Percentiles rank a stretch among this genome's conserved stretches.
Conservation (phyloP, 306 rosid genomes). For the Cucumis melo region DNA sequence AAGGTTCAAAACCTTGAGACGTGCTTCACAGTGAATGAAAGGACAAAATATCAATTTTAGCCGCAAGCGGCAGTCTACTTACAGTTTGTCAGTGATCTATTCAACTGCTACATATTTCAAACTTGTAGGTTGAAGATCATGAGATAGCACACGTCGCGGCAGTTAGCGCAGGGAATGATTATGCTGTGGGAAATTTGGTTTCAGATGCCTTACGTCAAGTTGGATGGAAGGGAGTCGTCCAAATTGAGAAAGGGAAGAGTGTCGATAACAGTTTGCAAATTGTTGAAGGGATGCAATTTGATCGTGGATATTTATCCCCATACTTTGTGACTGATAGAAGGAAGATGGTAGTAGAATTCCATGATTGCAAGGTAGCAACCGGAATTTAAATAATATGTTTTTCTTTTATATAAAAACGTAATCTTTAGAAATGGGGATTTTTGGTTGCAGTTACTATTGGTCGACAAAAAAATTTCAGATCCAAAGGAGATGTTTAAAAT, state of each 20-base stretch:
- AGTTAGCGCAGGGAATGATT: constrained; percentile 85
- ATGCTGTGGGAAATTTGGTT: constrained; percentile 65
- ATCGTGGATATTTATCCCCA: constrained; percentile 73
- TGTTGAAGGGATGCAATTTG: constrained; percentile 94
- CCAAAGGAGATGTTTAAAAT: constrained; percentile 69
- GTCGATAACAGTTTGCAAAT: constrained; percentile 51
- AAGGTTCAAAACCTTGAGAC: neutral
- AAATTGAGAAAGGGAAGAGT: constrained; percentile 59
- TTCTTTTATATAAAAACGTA: constrained; percentile 16
- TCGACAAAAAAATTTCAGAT: constrained; percentile 55
- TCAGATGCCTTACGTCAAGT: constrained; percentile 65
- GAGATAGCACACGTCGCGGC: constrained; percentile 81
- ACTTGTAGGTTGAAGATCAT: constrained; percentile 57
- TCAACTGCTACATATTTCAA: constrained; percentile 17
- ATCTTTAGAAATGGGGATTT: constrained; percentile 17
- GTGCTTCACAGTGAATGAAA: neutral
- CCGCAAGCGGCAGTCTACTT: neutral
- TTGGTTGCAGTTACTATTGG: constrained; percentile 76
- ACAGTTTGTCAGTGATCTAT: neutral
- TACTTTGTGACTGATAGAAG: constrained; percentile 62
- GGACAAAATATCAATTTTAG: neutral
- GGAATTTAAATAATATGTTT: neutral
- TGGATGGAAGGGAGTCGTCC: constrained; percentile 69
- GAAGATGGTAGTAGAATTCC: constrained; percentile 65
- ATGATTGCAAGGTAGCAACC: constrained; percentile 66